These are phyloP conservation scores for Aspergillus wentii DNA, from an alignment of 495 filamentous ascomycete species.

Conservation along the genomic window DNA sequence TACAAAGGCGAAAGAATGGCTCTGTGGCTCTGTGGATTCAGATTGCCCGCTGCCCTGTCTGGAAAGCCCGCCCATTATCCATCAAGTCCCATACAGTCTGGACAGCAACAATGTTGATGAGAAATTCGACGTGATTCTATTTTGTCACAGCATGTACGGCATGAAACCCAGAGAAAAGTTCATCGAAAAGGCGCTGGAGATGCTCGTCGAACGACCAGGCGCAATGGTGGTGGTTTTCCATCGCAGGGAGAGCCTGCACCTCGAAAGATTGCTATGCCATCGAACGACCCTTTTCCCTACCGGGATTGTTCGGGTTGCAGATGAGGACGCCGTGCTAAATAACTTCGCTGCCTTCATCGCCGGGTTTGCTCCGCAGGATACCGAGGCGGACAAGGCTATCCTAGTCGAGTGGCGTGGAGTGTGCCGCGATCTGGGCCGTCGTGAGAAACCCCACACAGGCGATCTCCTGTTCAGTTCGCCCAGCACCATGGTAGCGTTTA, in stretches of 20 bases:
- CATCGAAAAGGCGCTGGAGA: conserved; percentile 44
- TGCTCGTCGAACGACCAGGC: conserved; percentile 44
- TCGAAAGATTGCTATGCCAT: conserved; percentile 49
- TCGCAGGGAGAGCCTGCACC: conserved; percentile 37
- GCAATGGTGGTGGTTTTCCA: conserved; percentile 53
- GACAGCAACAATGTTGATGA: conserved; percentile 24
- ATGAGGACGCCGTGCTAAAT: conserved; percentile 49
- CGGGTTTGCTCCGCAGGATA: conserved; percentile 39
- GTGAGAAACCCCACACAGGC: conserved; percentile 30
- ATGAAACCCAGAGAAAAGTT: conserved; percentile 46
- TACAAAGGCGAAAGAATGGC: conserved; percentile 42
- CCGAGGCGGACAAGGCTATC: conserved; percentile 27
- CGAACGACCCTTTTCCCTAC: conserved; percentile 47
- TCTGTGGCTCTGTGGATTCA: conserved; percentile 16
- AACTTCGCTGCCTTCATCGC: conserved; percentile 49
- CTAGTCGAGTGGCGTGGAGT: conserved; percentile 44
- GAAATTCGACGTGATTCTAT: conserved; percentile 54
- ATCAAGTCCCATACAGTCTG: conserved; percentile 39
- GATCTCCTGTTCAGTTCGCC: conserved; percentile 51
- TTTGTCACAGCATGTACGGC: conserved; percentile 64
- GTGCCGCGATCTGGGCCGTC: conserved; percentile 47
- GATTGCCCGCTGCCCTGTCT: conserved; percentile 47
- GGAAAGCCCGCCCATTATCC: conserved; percentile 36
- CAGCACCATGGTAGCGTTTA: conserved; percentile 50
- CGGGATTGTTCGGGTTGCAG: conserved; percentile 38